phyloP scores from a whole-genome alignment of 257 asterid genomes.

The Plantago major region DNA sequence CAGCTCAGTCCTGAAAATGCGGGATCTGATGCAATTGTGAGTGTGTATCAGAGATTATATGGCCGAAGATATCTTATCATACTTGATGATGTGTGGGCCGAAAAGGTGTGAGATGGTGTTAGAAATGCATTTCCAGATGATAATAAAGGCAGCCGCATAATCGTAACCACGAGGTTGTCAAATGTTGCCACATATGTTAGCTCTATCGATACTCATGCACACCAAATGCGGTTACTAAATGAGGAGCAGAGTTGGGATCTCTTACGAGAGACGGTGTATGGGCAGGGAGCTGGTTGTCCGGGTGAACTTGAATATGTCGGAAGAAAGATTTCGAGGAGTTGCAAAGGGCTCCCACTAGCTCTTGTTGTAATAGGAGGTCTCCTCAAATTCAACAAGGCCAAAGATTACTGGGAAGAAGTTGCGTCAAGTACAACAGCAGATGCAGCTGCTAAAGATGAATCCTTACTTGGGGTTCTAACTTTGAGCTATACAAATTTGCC shows the following conservation, averaged over 20 bases:
- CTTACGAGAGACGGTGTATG: not conserved
- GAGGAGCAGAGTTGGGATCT: not conserved
- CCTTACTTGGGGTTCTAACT: not conserved
- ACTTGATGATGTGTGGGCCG: not conserved
- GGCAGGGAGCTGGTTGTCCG: not conserved
- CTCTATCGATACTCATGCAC: too few species aligned
- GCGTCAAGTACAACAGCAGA: not conserved
- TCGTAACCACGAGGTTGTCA: not conserved
- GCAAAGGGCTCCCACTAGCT: too few species aligned
- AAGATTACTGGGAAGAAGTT: not conserved
- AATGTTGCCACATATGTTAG: too few species aligned
- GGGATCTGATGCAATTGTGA: not conserved
- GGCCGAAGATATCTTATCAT: not conserved
- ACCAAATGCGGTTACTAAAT: not conserved
- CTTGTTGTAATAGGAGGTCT: too few species aligned
- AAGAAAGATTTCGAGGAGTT: too few species aligned
- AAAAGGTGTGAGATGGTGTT: not conserved
- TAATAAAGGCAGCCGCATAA: not conserved
- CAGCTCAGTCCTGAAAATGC: not conserved
- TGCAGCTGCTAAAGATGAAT: not conserved
- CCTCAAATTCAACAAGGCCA: not conserved
- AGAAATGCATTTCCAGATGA: not conserved
- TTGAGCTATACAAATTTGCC: constrained; percentile 5
- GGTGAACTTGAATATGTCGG: not conserved
- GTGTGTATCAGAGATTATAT: not conserved